These are phyloP conservation scores for Arabis hirsuta DNA, from an alignment of 345 rosid genomes.

Conservation along the genomic window DNA sequence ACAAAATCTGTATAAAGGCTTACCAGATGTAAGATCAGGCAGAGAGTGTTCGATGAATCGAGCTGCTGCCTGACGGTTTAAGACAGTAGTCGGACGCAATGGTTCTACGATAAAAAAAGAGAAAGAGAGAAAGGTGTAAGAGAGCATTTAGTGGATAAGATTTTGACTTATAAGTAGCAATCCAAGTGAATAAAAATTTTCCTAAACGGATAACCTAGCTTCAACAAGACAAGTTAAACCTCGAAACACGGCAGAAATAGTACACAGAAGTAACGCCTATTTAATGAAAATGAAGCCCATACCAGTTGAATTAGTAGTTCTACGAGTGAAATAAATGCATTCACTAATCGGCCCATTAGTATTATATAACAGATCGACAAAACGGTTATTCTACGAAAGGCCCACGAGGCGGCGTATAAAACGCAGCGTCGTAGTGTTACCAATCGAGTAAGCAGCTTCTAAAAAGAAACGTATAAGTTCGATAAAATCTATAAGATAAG, in stretches of 20 bases:
- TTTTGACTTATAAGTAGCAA: slow-evolving; percentile 1
- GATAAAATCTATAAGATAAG: neutral
- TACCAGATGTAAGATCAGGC: slow-evolving; percentile 85
- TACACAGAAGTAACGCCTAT: slow-evolving; percentile 2
- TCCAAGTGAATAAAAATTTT: slow-evolving; percentile 14
- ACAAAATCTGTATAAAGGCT: slow-evolving; percentile 29
- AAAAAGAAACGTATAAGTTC: neutral
- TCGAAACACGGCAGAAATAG: neutral
- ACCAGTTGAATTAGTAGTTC: neutral
- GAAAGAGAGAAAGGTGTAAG: slow-evolving; percentile 19
- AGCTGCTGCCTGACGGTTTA: slow-evolving; percentile 83
- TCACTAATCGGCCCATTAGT: slow-evolving; percentile 27
- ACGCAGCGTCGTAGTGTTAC: neutral
- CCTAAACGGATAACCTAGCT: slow-evolving; percentile 23
- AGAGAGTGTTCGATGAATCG: slow-evolving; percentile 91
- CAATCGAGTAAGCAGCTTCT: slow-evolving; percentile 14
- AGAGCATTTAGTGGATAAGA: slow-evolving; percentile 30
- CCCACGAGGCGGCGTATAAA: slow-evolving; percentile 2
- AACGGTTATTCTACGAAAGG: neutral
- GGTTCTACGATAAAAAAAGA: slow-evolving; percentile 57
- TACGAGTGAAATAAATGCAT: neutral
- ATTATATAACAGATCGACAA: slow-evolving; percentile 1
- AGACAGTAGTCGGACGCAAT: slow-evolving; percentile 66
- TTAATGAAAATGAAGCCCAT: slow-evolving; percentile 5
- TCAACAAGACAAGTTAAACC: neutral